Base-by-base conservation (phyloP, 805 yeast genomes). In the Sporopachydermia quercuum region DNA sequence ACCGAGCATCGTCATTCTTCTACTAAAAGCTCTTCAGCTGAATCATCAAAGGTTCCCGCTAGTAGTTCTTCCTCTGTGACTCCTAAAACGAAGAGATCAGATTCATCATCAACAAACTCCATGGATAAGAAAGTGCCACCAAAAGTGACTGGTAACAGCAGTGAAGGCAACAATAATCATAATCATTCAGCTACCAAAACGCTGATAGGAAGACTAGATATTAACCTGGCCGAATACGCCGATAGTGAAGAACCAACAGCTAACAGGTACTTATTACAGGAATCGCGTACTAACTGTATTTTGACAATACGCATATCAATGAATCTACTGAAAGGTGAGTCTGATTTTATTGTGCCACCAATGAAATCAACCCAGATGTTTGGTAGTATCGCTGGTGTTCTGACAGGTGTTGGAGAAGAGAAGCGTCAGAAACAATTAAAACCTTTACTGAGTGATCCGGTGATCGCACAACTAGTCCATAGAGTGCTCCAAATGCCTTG, bases 221-320 rank as follows among this genome's bases (percentile, higher is more conserved):
- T 82, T 15, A 78, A 80, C 48, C 50, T 82, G 19, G 56, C 80
- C 0, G 85, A 79, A 46, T 80, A 76, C 52, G 60, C 76, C 3
- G 53, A 56, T 36, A 16, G 5, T 43, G 72, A 69, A 39, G 61
- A 63, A 17, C 66, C 68, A 37, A 66, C 71, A 3, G 62, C 75
- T 1, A 69, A 78, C 42, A 67, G 80, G 44, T 79, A 76, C 46
- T 58, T 82, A 15, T 55, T 82, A 27, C 76, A 74, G 48, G 70
- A 78, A 14, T 77, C 86, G 1, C 80, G 80, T 47, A 70, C 82
- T 8, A 82, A 82, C 51, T 75, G 86, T 1, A 78, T 81, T 14
- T 55, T 76, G 34, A 75, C 68, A 44, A 43, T 80, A 35, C 66
- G 76, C 1, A 60, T 78, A 6, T 64, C 63, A 3, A 55, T 76